Conservation (phyloP, 192 early-diverging fungal species). For the Mortierella claussenii region DNA sequence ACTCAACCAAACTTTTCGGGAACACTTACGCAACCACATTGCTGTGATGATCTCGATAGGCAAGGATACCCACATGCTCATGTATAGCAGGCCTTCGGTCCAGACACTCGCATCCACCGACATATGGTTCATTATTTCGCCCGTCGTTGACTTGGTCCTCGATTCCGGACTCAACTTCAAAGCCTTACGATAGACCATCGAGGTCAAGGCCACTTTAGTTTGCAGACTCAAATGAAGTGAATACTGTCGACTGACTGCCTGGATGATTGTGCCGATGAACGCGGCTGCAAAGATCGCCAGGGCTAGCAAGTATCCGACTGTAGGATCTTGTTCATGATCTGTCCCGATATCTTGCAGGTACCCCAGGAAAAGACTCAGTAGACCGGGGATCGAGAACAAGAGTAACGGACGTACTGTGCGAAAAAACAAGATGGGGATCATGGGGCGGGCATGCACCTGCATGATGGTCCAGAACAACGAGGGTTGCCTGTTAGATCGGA, state of each 20-base stretch:
- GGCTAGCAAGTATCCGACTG: constrained; percentile 4
- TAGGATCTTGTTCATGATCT: constrained; percentile 3
- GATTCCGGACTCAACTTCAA: constrained; percentile 74
- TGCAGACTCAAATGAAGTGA: constrained; percentile 58
- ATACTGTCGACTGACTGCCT: constrained; percentile 23
- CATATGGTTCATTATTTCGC: constrained; percentile 44
- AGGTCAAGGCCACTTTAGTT: constrained; percentile 72
- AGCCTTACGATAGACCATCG: constrained; percentile 85
- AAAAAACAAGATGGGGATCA: constrained; percentile 24
- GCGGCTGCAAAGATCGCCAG: constrained; percentile 18
- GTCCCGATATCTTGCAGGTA: constrained; percentile 21
- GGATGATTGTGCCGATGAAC: constrained; percentile 7
- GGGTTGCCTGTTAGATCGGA: not conserved
- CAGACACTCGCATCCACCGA: constrained; percentile 37
- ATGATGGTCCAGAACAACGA: constrained; percentile 21
- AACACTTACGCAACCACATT: constrained; percentile 34
- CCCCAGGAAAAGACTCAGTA: constrained; percentile 24
- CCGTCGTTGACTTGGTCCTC: constrained; percentile 22
- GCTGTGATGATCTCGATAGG: constrained; percentile 34
- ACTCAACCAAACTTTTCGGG: too few relatives aligned
- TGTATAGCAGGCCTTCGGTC: constrained; percentile 9
- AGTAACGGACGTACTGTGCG: constrained; percentile 9
- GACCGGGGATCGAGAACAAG: constrained; percentile 20
- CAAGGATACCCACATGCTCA: constrained; percentile 34
- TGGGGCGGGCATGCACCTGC: not conserved